Base-by-base conservation (phyloP, 2,329 filamentous ascomycete species). In the Cladorrhinum sp. region DNA sequence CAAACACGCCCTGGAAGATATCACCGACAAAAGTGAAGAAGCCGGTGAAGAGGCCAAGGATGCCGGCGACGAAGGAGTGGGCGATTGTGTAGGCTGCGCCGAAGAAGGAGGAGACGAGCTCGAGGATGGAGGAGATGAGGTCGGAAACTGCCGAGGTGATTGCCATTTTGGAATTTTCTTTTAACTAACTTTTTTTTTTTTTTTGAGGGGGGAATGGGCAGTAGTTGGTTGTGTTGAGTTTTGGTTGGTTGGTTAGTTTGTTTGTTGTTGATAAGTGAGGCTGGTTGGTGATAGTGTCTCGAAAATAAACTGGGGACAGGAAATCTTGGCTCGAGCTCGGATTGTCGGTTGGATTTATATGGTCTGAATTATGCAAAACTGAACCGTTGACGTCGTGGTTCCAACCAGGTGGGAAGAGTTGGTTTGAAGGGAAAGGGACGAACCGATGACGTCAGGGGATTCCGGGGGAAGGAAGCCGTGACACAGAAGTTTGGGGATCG, bases 91-190 rank as follows among this genome's bases (percentile, higher is more conserved):
- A 69, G 59, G 65, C 62, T 46, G 62, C 59, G 61, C 55, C 42
- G 50, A 69, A n/a, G 55, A 70, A 51, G 24, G 67, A 67, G 6
- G 64, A 60, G 57, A 70, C 55, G 24, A 71, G 65, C 63, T 71
- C 69, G 62, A 58, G 62, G 66, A 70, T 10, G 42, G 67, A 69
- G 57, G 58, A 57, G 65, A 68, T n/a, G 54, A 71, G 64, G 65
- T 70, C 67, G 16, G 63, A 58, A 20, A 71, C 28, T 14, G 68
- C 69, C 39, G 49, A 58, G 3, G 67, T 65, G 63, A 70, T 42
- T 50, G 67, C 64, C 68, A 70, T 70, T 62, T 64, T 68, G n/a
- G n/a, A n/a, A n/a, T 26, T 24, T 36, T 28, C 26, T 28, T 4
- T 50, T 18, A 23, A 0, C 49, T 39, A 18, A 20, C n/a, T 24